Percentiles rank a stretch among this genome's conserved stretches.
phyloP scores from a whole-genome alignment of 2,329 filamentous ascomycete genomes.

The Metarhizium robertsii region DNA sequence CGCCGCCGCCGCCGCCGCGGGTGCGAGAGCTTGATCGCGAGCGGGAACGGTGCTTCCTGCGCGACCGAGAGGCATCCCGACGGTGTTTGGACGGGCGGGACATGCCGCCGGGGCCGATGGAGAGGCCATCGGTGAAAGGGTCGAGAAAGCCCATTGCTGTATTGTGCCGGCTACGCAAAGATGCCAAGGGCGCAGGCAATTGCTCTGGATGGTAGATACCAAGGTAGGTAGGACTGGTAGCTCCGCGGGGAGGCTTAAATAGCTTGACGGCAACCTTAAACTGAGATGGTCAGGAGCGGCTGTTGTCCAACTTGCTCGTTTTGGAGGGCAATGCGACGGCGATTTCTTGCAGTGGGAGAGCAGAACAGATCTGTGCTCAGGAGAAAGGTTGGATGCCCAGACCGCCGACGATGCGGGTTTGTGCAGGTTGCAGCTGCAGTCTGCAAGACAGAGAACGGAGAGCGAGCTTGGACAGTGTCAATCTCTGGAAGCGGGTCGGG shows the following conservation, averaged over 20 bases:
- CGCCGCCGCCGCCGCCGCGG: constrained; percentile 16
- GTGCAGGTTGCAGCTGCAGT: neutral
- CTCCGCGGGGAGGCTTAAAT: neutral
- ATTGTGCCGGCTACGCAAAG: neutral
- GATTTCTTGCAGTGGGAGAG: neutral
- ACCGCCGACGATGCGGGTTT: neutral
- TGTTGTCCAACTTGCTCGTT: neutral
- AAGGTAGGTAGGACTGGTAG: neutral
- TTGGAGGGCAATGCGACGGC: neutral
- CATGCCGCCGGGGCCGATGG: constrained; percentile 9
- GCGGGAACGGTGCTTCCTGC: constrained; percentile 25
- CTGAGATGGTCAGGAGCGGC: neutral
- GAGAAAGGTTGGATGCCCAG: neutral
- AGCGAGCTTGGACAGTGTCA: neutral
- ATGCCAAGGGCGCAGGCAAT: neutral
- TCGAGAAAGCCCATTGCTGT: constrained; percentile 19
- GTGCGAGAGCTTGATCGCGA: constrained; percentile 30
- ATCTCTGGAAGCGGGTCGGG: neutral
- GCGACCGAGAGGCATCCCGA: constrained; percentile 19
- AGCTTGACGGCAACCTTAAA: neutral
- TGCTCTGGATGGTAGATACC: neutral
- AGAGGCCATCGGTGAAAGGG: constrained; percentile 19
- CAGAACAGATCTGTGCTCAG: neutral
- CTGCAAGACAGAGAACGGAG: neutral
- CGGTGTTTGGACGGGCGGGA: constrained; percentile 17